Evolutionary conservation across 495 filamentous ascomycete genomes (phyloP).

Genomic region (Parachaetomium inaequale): DNA sequence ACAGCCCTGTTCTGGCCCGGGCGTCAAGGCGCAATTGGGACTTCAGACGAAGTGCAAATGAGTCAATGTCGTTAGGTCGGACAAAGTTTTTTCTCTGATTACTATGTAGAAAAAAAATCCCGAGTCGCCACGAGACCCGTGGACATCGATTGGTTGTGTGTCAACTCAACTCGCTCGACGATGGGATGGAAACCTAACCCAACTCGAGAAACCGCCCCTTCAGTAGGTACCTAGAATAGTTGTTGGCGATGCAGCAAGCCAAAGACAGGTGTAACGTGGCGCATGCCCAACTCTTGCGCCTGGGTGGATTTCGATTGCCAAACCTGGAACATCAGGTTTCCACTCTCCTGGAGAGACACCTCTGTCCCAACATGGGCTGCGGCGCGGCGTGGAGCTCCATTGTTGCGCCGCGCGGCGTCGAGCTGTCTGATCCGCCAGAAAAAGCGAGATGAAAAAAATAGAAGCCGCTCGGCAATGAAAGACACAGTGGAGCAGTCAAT

Average conservation of each 20-base stretch:
- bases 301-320: conserved; percentile 13
- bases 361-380: not conserved
- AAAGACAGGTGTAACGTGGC: not conserved
- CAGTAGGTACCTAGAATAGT: not conserved
- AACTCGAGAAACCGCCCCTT: not conserved
- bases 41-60: conserved; percentile 13
- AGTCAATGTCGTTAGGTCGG: conserved; percentile 5
- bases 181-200: not conserved
- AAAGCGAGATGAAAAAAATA: conserved; percentile 6
- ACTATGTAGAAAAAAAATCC: no score
- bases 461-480: not conserved
- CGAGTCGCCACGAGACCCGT: conserved; percentile 2
- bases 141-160: not conserved
- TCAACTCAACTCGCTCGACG: not conserved
- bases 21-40: conserved; percentile 12
- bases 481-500: conserved; percentile 10
- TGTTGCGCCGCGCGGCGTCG: conserved; percentile 9
- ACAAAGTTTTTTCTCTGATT: not conserved
- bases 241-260: not conserved
- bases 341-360: not conserved
- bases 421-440: conserved; percentile 6
- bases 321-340: conserved; percentile 1
- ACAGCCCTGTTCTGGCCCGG: conserved; percentile 6
- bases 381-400: conserved; percentile 10
- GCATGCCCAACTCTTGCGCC: conserved; percentile 4